Percentiles rank a stretch among this genome's conserved stretches.
These are phyloP conservation scores for Xylaria bambusicola DNA, from an alignment of 495 filamentous ascomycete species.

Conservation along the genomic window DNA sequence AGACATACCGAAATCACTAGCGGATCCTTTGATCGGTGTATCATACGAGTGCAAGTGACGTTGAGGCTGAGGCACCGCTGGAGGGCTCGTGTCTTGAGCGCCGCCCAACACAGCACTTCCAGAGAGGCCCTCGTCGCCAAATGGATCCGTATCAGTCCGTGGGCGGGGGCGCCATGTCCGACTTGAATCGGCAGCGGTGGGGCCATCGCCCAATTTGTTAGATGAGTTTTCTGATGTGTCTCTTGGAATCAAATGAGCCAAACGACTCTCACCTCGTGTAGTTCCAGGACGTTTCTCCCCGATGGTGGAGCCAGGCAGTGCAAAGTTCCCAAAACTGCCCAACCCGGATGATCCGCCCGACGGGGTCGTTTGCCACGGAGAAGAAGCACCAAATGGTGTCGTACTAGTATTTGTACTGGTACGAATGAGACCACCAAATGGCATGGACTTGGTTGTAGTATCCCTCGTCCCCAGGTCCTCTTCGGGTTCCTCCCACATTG, in stretches of 20 bases:
- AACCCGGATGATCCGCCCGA: constrained; percentile 64
- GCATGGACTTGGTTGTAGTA: constrained; percentile 23
- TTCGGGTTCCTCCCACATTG: constrained; percentile 51
- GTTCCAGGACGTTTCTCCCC: constrained; percentile 76
- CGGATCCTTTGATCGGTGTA: constrained; percentile 60
- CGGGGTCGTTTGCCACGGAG: constrained; percentile 67
- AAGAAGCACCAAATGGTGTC: constrained; percentile 51
- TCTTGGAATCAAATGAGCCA: constrained; percentile 80
- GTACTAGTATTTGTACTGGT: constrained; percentile 58
- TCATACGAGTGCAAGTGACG: constrained; percentile 49
- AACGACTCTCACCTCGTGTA: constrained; percentile 72
- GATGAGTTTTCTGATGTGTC: constrained; percentile 68
- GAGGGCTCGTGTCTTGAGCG: constrained; percentile 70
- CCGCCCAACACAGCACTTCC: constrained; percentile 82
- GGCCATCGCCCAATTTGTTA: constrained; percentile 38
- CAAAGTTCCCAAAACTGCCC: constrained; percentile 88
- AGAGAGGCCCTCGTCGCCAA: constrained; percentile 62
- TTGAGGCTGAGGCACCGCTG: constrained; percentile 41
- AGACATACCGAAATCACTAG: constrained; percentile 77
- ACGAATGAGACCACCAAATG: constrained; percentile 67
- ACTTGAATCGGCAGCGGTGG: constrained; percentile 33
- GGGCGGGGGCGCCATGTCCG: constrained; percentile 54
- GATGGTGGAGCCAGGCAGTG: constrained; percentile 53
- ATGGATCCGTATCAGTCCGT: constrained; percentile 82
- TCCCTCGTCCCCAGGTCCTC: constrained; percentile 33